phyloP scores from a whole-genome alignment of 106 monocot genomes.

The Dendrobium officinale region DNA sequence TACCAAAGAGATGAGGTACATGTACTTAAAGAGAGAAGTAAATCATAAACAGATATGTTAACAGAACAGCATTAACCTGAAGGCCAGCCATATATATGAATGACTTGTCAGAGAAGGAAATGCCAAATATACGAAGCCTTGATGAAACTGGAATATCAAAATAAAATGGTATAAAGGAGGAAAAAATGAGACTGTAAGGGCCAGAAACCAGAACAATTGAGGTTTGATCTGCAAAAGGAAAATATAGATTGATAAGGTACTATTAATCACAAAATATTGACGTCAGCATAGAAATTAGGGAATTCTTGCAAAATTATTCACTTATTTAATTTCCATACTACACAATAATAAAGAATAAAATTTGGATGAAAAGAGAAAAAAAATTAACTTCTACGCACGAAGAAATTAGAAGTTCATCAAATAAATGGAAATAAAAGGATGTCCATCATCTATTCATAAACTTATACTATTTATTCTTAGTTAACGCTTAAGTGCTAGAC shows the following conservation, averaged over 20 bases:
- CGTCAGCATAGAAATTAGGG: background rate
- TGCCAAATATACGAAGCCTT: constrained; percentile 62
- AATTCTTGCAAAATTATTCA: background rate
- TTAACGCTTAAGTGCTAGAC: background rate
- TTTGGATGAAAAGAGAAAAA: background rate
- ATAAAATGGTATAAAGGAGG: constrained; percentile 89
- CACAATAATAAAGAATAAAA: background rate
- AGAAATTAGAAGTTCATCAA: background rate
- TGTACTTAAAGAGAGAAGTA: background rate
- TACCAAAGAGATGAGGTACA: background rate
- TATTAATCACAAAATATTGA: background rate
- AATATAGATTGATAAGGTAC: background rate
- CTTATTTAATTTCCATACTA: background rate
- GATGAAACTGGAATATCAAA: constrained; percentile 86
- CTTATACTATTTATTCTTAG: background rate
- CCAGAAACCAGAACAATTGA: constrained; percentile 53
- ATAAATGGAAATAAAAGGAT: background rate
- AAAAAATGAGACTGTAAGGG: constrained; percentile 86
- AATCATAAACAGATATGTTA: background rate
- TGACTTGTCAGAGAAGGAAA: constrained; percentile 69
- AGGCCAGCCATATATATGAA: constrained; percentile 86
- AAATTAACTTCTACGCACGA: background rate
- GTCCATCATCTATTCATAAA: background rate
- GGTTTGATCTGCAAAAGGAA: constrained; percentile 49
- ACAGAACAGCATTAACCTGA: constrained; percentile 39